Base-by-base conservation (phyloP, 345 rosid genomes). In the Aurinia saxatilis region DNA sequence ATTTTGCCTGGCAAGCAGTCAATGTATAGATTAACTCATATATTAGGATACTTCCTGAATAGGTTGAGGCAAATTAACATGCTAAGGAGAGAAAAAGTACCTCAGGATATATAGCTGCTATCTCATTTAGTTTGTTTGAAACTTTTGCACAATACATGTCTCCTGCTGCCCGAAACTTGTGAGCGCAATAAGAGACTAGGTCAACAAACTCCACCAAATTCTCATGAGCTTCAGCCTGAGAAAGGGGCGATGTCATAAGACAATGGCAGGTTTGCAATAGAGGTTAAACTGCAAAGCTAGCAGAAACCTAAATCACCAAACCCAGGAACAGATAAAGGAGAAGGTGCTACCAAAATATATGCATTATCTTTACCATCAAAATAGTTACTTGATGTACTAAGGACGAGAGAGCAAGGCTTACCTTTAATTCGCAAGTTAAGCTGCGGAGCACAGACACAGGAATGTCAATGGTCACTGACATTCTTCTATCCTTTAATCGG, bases 111-210 rank as follows among this genome's bases (percentile, higher is more conserved):
- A 59, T 53, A 75, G 39, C 75, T 39, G 80, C 81, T 44, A 82
- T 64, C 65, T 51, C 64, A 54, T 75, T 77, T 35, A 93, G 63
- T 37, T 64, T 73, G 56, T 64, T 74, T 50, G 91, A 84, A 73
- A 87, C 58, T 48, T 69, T 69, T 70, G 57, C 71, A 78, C 78
- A 65, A 65, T 80, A 71, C 45, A 25, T 27, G 73, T 78, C 52
- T 57, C 77, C 75, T 7, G 77, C 78, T 47, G 68, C 61, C 53
- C 77, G 85, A 68, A 80, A 83, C 71, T 81, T 87, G 64, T 70
- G 65, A 65, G 88, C 87, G 77, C 88, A 81, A 70, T 87, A 90
- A 65, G 86, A 77, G 36, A 84, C 80, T 35, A 90, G 79, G 64
- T 84, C 91, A 61, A 79, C 50, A 73, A 87, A 79, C 57, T 79